Base-by-base conservation (phyloP, 2,329 filamentous ascomycete species). In the Verticillium dahliae region DNA sequence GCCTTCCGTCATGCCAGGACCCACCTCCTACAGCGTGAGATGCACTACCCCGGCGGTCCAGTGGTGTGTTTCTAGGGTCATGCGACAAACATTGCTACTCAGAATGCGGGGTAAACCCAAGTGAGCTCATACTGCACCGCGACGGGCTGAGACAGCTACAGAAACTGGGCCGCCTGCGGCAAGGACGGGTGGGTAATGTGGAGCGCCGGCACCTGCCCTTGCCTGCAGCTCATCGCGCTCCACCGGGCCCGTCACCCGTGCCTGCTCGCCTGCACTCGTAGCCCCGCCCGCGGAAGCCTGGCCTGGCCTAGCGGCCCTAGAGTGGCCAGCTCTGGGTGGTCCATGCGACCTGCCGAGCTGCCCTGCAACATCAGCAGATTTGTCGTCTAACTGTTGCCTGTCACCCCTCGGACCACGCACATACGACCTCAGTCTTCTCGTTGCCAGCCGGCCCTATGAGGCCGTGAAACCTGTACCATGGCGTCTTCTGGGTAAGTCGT, bases 401-500 rank as follows among this genome's bases (percentile, higher is more conserved):
- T 50, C 45, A 7, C n/a, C n/a, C 45, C 45, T 50, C 45, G 45
- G 22, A 50, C 45, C 15, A 50, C 45, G 9, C 45, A n/a, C 45
- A 22, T 22, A 50, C 45, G 18, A 50, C 45, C 22, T n/a, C n/a
- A 22, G n/a, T n/a, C 45, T 27, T 27, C 11, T 50, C 18, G 18
- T 27, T 18, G 45, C 18, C 45, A 22, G 45, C 22, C 18, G 45
- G 18, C 7, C 45, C 45, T n/a, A 50, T 50, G 45, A 50, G n/a
- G 45, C 45, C 45, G 15, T 50, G n/a, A 50, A 11, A 50, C 45
- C 45, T 50, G 45, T 50, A 27, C 18, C 45, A 59, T 59, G 58
- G 58, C 58, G 15, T 59, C 58, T 59, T 59, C 58, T 38, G 58
- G 58, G 58, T 59, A 37, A 58, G 57, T 58, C 57, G 34, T 31